Conservation (phyloP, 2,329 filamentous ascomycete species). For the Lizonia empirigonia region DNA sequence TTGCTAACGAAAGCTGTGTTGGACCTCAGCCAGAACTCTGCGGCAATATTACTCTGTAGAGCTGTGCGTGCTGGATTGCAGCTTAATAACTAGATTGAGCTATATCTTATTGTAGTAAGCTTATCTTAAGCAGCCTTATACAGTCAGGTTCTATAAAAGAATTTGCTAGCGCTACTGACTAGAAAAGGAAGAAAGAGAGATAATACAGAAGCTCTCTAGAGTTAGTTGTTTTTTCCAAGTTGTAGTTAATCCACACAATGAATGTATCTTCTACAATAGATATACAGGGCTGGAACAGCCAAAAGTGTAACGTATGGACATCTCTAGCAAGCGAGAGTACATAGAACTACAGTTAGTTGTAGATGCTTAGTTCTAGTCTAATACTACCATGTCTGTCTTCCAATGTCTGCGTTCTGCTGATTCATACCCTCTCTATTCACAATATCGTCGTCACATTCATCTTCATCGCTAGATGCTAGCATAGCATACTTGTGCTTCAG, state of each 20-base stretch:
- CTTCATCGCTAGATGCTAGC: constrained; percentile 8
- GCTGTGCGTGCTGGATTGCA: not conserved
- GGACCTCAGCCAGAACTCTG: constrained; percentile 1
- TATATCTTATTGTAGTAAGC: not conserved
- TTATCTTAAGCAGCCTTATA: not conserved
- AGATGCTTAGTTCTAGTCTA: not conserved
- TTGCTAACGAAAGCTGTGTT: not conserved
- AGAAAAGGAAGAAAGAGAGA: not conserved
- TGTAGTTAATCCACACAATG: not conserved
- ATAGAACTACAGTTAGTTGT: not conserved
- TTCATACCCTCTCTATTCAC: constrained; percentile 11
- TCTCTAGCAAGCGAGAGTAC: not conserved
- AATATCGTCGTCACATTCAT: constrained; percentile 1
- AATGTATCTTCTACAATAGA: not conserved
- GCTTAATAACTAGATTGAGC: not conserved
- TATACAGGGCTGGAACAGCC: not conserved
- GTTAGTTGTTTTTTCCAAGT: not conserved
- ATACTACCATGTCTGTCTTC: constrained; percentile 9
- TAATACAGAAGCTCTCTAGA: not conserved
- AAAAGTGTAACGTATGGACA: not conserved
- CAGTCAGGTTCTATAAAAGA: not conserved
- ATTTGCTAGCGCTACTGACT: not conserved
- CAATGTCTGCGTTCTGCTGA: constrained; percentile 7
- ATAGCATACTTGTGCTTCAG: not conserved
- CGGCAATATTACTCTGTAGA: constrained; percentile 10